These are phyloP conservation scores for Paraurostyla sp. DNA, from an alignment of 73 alveolate genomes.

Conservation along the genomic window DNA sequence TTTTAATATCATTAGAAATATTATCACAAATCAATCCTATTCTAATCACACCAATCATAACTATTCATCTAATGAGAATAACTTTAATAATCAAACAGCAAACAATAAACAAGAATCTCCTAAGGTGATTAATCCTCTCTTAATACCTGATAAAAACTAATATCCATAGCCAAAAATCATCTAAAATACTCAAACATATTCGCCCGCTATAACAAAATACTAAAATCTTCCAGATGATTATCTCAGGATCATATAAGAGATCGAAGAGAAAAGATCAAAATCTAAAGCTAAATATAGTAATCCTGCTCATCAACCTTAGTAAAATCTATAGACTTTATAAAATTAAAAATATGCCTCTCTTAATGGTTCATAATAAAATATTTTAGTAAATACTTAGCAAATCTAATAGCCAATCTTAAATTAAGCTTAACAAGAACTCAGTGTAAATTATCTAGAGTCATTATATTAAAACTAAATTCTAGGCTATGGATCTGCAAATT, in stretches of 20 bases:
- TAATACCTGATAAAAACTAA: neutral
- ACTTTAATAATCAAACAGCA: too few relatives aligned
- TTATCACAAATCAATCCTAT: too few relatives aligned
- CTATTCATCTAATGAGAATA: too few relatives aligned
- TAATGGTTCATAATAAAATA: too few relatives aligned
- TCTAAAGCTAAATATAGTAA: neutral
- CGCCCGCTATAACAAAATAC: neutral
- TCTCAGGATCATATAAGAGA: conserved; percentile 22
- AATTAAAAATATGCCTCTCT: too few relatives aligned
- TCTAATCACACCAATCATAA: too few relatives aligned
- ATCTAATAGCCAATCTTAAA: neutral
- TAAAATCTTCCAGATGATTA: conserved; percentile 47
- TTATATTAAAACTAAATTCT: conserved; percentile 8
- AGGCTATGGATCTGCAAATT: neutral
- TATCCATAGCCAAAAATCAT: neutral
- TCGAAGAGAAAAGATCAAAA: conserved; percentile 43
- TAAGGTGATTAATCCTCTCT: too few relatives aligned
- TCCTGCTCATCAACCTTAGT: neutral
- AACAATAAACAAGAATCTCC: too few relatives aligned
- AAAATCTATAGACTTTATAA: neutral
- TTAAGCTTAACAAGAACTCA: neutral
- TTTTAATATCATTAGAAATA: too few relatives aligned
- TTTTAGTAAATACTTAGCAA: neutral
- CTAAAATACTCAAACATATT: neutral
- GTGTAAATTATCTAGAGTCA: conserved; percentile 15